These are phyloP conservation scores for Russula griseocarnosa DNA, from an alignment of 768 basidiomycete genomes.

Conservation along the genomic window DNA sequence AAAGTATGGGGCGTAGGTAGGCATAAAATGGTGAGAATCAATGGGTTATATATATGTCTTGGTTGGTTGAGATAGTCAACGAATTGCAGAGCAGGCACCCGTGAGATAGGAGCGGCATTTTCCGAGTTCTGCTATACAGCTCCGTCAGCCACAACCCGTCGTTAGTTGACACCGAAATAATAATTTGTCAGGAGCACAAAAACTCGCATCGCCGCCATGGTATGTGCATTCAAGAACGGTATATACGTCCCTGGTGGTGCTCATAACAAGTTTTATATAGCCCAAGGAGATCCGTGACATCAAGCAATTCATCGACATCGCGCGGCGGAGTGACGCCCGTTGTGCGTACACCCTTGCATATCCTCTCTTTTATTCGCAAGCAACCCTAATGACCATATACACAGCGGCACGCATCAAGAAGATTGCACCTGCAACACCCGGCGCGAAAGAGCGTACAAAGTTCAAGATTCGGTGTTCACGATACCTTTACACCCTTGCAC, in stretches of 20 bases:
- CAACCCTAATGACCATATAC: constrained; percentile 9
- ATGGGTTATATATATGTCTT: too few relatives aligned
- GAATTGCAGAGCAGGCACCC: too few relatives aligned
- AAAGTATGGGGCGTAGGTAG: too few relatives aligned
- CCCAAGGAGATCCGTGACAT: constrained; percentile 98
- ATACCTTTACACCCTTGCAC: constrained; percentile 94
- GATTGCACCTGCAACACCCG: constrained; percentile 61
- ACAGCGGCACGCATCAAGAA: constrained; percentile 98
- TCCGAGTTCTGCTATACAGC: constrained; percentile 20
- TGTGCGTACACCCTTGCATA: constrained; percentile 56
- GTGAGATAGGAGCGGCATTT: not conserved
- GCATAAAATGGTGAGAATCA: too few relatives aligned
- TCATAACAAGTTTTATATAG: constrained; percentile 39
- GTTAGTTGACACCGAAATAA: not conserved
- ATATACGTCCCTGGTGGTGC: not conserved
- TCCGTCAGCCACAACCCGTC: constrained; percentile 12
- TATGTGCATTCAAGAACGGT: not conserved
- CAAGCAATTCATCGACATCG: constrained; percentile 97
- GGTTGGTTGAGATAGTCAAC: too few relatives aligned
- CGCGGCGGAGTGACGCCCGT: constrained; percentile 94
- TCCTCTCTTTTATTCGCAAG: not conserved
- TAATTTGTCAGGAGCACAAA: not conserved
- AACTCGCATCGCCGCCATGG: constrained; percentile 14
- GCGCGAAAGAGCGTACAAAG: constrained; percentile 82
- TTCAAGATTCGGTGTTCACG: constrained; percentile 98